These are phyloP conservation scores for Ceratocystis cubensis DNA, from an alignment of 2,329 filamentous ascomycete genomes.

Conservation along the genomic window DNA sequence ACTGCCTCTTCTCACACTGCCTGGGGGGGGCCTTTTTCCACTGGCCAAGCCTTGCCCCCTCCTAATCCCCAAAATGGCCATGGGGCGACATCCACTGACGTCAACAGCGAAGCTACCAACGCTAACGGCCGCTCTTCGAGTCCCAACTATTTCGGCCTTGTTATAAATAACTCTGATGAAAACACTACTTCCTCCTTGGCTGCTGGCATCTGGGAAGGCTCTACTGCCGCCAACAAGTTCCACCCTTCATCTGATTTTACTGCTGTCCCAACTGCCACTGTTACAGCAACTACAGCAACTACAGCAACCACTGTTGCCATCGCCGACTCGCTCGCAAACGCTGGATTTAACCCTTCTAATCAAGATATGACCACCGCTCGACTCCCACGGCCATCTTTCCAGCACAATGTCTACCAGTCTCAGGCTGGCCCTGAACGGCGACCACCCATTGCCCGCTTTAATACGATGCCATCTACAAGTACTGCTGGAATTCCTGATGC, in stretches of 20 bases:
- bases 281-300: background rate
- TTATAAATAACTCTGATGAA: constrained; percentile 49
- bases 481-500: background rate
- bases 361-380: constrained; percentile 12
- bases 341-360: background rate
- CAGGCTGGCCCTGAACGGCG: constrained; percentile 5
- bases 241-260: background rate
- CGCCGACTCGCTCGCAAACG: background rate
- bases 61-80: background rate
- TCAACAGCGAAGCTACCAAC: background rate
- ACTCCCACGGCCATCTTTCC: constrained; percentile 5
- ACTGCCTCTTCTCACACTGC: constrained; percentile 32
- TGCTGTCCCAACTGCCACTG: background rate
- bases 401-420: constrained; percentile 12
- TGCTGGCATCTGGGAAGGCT: background rate
- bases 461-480: constrained; percentile 8
- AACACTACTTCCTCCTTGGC: constrained; percentile 34
- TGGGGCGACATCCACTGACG: background rate
- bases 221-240: background rate
- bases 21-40: constrained; percentile 5
- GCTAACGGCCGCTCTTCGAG: constrained; percentile 36
- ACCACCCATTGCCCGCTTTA: constrained; percentile 8
- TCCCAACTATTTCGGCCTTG: constrained; percentile 78
- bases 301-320: background rate
- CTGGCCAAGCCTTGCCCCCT: constrained; percentile 2